These are phyloP conservation scores for Penicillium flavigenum DNA, from an alignment of 495 filamentous ascomycete genomes.

Conservation along the genomic window DNA sequence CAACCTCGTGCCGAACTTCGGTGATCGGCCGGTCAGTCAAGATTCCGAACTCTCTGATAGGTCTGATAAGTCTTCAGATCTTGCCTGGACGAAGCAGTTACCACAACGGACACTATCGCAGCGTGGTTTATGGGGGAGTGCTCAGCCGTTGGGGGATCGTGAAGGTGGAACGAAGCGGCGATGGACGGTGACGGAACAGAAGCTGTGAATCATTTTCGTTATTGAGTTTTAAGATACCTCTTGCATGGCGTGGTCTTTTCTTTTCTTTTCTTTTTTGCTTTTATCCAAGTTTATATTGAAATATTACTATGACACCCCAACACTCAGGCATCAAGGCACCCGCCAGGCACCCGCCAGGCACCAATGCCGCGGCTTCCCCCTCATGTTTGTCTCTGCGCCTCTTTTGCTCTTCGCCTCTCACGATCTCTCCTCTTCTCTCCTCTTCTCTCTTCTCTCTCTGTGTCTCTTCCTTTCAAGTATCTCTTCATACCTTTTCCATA, in stretches of 20 bases:
- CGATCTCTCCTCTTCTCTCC: not conserved
- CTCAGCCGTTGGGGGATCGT: conserved; percentile 34
- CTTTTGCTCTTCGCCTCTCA: not conserved
- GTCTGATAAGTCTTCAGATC: conserved; percentile 10
- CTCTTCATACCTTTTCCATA: not conserved
- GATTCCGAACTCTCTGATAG: conserved; percentile 18
- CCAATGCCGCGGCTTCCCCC: conserved; percentile 14
- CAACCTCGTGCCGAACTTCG: conserved; percentile 41
- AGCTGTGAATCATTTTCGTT: conserved; percentile 24
- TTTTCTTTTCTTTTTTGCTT: conserved; percentile 2
- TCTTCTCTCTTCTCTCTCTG: conserved; percentile 5
- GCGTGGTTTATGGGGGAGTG: conserved; percentile 47
- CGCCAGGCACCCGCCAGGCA: conserved; percentile 12
- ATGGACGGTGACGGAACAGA: conserved; percentile 48
- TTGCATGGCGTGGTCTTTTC: conserved; percentile 27
- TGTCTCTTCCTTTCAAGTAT: not conserved
- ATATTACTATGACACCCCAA: not conserved
- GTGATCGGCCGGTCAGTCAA: conserved; percentile 22
- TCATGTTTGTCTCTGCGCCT: conserved; percentile 10
- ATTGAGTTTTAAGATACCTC: conserved; percentile 25
- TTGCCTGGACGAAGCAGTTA: conserved; percentile 28
- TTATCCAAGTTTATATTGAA: not conserved
- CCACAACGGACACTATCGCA: conserved; percentile 40
- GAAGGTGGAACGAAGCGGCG: conserved; percentile 36
- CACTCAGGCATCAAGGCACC: conserved; percentile 19